Evolutionary conservation across 441 rosid species (phyloP).

Genomic region (Adansonia grandidieri): DNA sequence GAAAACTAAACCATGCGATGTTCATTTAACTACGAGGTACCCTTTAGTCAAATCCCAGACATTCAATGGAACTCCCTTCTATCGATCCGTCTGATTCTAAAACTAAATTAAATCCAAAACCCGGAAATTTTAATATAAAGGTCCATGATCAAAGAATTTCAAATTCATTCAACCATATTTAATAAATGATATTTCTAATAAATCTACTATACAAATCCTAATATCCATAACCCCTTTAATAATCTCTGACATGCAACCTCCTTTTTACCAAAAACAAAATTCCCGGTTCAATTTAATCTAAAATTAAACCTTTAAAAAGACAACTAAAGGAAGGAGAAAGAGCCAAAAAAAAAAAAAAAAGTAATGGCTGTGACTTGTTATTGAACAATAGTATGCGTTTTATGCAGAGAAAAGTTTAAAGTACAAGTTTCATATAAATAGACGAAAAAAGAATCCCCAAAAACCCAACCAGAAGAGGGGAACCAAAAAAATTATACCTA

Average conservation of each 20-base stretch:
- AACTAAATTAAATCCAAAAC: no score
- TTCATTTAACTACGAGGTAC: no score
- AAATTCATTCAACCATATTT: no score
- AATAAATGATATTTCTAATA: no score
- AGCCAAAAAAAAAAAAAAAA: not conserved
- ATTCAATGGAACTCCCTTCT: not conserved
- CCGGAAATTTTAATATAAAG: no score
- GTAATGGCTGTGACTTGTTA: not conserved
- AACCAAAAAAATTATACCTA: not conserved
- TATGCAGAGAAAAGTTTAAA: slow-evolving; percentile 17
- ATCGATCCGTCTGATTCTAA: not conserved
- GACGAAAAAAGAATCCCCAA: slow-evolving; percentile 8
- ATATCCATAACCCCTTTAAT: no score
- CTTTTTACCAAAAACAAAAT: not conserved
- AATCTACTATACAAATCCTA: no score
- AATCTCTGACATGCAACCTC: not conserved
- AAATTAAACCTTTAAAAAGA: not conserved
- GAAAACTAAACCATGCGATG: not conserved
- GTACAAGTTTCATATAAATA: slow-evolving; percentile 14
- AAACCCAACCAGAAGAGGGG: slow-evolving; percentile 16
- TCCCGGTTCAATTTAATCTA: not conserved
- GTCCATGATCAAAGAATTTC: no score
- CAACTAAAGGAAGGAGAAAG: not conserved
- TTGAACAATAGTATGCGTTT: not conserved
- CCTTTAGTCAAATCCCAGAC: not conserved